These are phyloP conservation scores for Crucihimalaya himalaica DNA, from an alignment of 345 rosid species.

Conservation along the genomic window DNA sequence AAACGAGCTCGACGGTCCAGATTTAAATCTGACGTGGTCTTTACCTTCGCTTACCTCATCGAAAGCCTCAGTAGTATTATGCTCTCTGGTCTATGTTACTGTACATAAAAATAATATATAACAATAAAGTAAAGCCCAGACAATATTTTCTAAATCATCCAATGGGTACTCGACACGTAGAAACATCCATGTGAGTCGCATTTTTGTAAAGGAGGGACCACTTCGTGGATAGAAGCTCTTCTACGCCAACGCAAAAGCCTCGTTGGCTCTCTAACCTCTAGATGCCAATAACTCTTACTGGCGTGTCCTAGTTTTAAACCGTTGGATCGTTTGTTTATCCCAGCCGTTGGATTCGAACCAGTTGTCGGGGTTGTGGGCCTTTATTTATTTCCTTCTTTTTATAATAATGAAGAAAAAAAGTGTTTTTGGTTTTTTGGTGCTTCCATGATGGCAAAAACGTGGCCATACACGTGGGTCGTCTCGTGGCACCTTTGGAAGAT, in stretches of 20 bases:
- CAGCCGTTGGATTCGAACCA: constrained; percentile 40
- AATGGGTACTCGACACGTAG: constrained; percentile 12
- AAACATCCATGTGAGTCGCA: constrained; percentile 37
- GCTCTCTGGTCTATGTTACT: not conserved
- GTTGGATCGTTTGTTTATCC: constrained; percentile 33
- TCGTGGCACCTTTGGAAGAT: constrained; percentile 37
- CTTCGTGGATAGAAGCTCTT: constrained; percentile 39
- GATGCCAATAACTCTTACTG: constrained; percentile 30
- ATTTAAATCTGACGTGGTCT: constrained; percentile 4
- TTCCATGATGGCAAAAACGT: constrained; percentile 43
- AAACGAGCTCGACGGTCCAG: not conserved
- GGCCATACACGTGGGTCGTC: constrained; percentile 42
- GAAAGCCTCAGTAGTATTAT: not conserved
- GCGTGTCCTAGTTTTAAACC: constrained; percentile 22
- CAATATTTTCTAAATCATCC: not conserved
- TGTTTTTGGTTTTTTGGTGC: not conserved
- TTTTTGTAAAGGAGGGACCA: constrained; percentile 31
- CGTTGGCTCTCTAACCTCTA: constrained; percentile 18
- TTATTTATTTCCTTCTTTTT: not conserved
- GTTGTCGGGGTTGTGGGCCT: constrained; percentile 29
- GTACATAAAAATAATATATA: not conserved
- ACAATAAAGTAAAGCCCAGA: not conserved
- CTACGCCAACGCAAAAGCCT: constrained; percentile 41
- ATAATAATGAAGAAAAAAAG: not conserved
- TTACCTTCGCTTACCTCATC: constrained; percentile 13